Base-by-base conservation (phyloP, 768 basidiomycete genomes). In the Kwoniella shandongensis region DNA sequence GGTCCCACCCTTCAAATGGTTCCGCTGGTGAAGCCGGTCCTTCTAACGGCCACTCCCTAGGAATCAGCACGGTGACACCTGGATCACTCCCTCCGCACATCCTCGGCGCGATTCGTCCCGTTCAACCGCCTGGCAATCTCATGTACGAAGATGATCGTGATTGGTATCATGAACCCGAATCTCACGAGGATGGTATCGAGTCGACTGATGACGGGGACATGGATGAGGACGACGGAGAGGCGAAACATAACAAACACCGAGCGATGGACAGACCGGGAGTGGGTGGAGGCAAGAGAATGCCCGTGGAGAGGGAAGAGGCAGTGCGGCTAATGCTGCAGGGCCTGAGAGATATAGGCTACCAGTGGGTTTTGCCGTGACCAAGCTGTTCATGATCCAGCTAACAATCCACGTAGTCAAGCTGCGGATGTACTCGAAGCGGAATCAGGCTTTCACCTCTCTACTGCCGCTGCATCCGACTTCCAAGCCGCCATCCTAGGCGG, bases 351-450 rank as follows among this genome's bases (percentile, higher is more conserved):
- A 87, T 92, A 47, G 92, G 92, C 0, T 83, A 83, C 69, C 73
- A 76, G 83, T 83, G 65, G 64, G 79, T 72, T 4, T 7, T 1
- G 6, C 20, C 58, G 25, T 70, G 96, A 92, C 57, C 88, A 91
- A 80, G 87, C 90, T 23, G 92, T 92, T 23, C 83, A 86, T 17
- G 88, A 32, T 6, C 6, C 32, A 32, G 32, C 32, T 32, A 13
- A 32, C 32, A 13, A 32, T 32, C 6, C n/a, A 29, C 57, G 25
- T 70, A 97, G 92, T 58, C 88, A 91, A 80, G 87, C 90, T 23
- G 92, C 92, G 23, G 83, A 86, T 17, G 88, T 87, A 1, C 81
- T 97, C 51, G 91, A 96, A 78, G 88, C 86, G 4, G 92, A 97
- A 78, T 96, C 92, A 7, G 93, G 92, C 5, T 94, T 89, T 77